Conservation (phyloP, 805 yeast genomes). For the Candida morakotiae region DNA sequence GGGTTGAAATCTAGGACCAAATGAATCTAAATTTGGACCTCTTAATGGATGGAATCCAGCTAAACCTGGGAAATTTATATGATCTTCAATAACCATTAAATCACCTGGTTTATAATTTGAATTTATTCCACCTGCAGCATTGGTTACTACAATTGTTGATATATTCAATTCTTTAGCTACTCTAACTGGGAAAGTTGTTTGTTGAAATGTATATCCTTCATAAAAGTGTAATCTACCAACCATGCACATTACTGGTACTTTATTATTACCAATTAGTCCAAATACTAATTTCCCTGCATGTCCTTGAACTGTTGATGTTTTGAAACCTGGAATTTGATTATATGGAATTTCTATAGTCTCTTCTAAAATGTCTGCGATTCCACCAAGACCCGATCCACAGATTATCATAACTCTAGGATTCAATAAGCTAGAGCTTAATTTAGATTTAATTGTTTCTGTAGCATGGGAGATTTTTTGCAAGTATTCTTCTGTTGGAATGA, state of each 20-base stretch:
- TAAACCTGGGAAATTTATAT: constrained; percentile 85
- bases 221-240: constrained; percentile 90
- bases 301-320: constrained; percentile 80
- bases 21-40: constrained; percentile 76
- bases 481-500: constrained; percentile 16
- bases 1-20: constrained; percentile 87
- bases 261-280: constrained; percentile 66
- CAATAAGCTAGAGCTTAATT: constrained; percentile 1
- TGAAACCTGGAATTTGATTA: constrained; percentile 73
- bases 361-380: constrained; percentile 57
- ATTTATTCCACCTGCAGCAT: constrained; percentile 93
- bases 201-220: constrained; percentile 83
- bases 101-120: constrained; percentile 72
- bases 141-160: constrained; percentile 70
- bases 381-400: constrained; percentile 94
- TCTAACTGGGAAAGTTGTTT: constrained; percentile 83
- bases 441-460: constrained; percentile 3
- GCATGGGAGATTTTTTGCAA: constrained; percentile 9
- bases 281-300: constrained; percentile 81
- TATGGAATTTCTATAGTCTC: constrained; percentile 55
- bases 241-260: constrained; percentile 85
- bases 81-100: constrained; percentile 86
- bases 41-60: constrained; percentile 83
- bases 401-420: constrained; percentile 70
- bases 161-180: constrained; percentile 65